These are phyloP conservation scores for Solanum appendiculatum DNA, from an alignment of 257 asterid species.

Conservation along the genomic window DNA sequence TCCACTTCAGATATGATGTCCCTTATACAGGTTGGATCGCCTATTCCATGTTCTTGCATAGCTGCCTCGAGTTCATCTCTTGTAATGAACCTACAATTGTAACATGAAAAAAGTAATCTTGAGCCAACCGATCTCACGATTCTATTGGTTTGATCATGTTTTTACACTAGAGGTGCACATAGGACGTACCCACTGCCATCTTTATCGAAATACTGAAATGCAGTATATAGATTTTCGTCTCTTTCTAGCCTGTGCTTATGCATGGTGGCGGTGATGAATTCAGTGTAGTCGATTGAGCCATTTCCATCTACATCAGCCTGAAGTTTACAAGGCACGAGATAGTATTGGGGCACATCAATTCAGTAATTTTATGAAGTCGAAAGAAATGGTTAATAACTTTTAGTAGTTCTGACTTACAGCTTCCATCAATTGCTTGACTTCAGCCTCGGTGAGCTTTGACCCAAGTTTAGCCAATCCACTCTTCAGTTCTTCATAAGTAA, in stretches of 20 bases:
- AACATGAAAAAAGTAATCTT: neutral
- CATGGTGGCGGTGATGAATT: conserved; percentile 91
- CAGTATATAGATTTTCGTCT: conserved; percentile 68
- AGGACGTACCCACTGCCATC: conserved; percentile 68
- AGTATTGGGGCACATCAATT: neutral
- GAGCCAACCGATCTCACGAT: neutral
- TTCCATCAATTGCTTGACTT: conserved; percentile 86
- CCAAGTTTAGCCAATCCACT: conserved; percentile 74
- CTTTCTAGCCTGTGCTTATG: conserved; percentile 80
- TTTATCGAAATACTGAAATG: conserved; percentile 75
- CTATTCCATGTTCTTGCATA: conserved; percentile 73
- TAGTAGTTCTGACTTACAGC: conserved; percentile 43
- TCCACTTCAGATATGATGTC: conserved; percentile 88
- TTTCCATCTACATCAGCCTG: conserved; percentile 96
- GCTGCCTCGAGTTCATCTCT: conserved; percentile 81
- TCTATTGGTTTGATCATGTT: neutral
- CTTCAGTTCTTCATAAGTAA: conserved; percentile 81
- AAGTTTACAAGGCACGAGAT: neutral
- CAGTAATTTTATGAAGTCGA: neutral
- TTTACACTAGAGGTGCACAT: neutral
- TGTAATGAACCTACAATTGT: conserved; percentile 51
- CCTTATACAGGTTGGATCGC: conserved; percentile 46
- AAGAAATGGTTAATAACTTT: neutral
- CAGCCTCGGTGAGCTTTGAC: conserved; percentile 77
- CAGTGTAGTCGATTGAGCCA: conserved; percentile 77